phyloP scores from a whole-genome alignment of 2,329 filamentous ascomycete species.

The Calonectria honghensis region DNA sequence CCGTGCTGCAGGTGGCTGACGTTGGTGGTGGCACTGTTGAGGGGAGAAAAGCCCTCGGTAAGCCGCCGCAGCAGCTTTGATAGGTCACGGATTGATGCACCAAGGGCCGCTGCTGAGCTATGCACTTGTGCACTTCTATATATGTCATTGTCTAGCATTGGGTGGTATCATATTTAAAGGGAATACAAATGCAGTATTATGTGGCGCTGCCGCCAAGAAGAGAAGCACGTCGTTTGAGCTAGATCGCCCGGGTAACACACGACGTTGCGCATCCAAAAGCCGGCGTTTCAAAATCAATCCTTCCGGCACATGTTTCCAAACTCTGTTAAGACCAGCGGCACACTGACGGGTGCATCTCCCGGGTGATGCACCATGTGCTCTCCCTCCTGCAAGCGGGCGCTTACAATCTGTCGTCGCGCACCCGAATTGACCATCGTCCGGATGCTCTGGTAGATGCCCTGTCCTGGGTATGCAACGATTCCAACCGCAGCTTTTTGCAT shows the following conservation, averaged over 20 bases:
- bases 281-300: conserved; percentile 15
- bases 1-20: conserved; percentile 47
- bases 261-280: conserved; percentile 7
- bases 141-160: conserved; percentile 9
- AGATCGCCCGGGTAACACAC: background rate
- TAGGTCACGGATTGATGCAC: conserved; percentile 13
- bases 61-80: background rate
- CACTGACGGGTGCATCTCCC: background rate
- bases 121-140: conserved; percentile 5
- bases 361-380: conserved; percentile 22
- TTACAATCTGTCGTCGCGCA: conserved; percentile 34
- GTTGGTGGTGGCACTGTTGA: conserved; percentile 22
- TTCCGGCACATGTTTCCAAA: conserved; percentile 38
- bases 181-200: background rate
- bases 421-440: conserved; percentile 37
- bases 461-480: conserved; percentile 44
- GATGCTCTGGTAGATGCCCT: conserved; percentile 48
- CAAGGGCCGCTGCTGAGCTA: background rate
- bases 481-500: conserved; percentile 37
- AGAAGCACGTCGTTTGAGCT: conserved; percentile 7
- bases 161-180: conserved; percentile 14
- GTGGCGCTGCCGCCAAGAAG: background rate
- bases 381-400: conserved; percentile 41
- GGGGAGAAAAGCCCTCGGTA: background rate
- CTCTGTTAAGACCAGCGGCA: conserved; percentile 37